Evolutionary conservation across 805 yeast species (phyloP).

Genomic region (Vanderwaltozyma verrucispora): DNA sequence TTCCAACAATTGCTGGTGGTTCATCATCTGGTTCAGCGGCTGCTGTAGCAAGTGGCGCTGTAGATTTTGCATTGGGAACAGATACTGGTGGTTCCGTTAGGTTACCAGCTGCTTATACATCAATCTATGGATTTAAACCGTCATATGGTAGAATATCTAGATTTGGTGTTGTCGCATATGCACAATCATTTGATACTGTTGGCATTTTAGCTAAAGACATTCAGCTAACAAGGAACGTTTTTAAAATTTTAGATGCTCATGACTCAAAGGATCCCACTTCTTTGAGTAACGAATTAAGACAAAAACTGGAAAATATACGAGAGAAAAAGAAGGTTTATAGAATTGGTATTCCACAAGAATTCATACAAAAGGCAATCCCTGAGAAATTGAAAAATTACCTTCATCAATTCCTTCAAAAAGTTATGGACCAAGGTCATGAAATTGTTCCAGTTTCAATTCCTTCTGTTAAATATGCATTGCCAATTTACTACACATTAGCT

Average conservation of each 20-base stretch:
- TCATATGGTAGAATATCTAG: conserved; percentile 86
- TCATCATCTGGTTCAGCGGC: conserved; percentile 97
- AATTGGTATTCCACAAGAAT: conserved; percentile 71
- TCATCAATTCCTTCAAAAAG: conserved; percentile 32
- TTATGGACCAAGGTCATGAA: conserved; percentile 39
- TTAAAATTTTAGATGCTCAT: conserved; percentile 41
- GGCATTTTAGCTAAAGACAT: conserved; percentile 61
- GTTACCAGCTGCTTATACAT: conserved; percentile 82
- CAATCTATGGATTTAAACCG: conserved; percentile 83
- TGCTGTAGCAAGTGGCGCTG: conserved; percentile 60
- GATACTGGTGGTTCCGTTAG: conserved; percentile 98
- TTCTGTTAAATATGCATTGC: conserved; percentile 51
- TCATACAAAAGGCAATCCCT: conserved; percentile 45
- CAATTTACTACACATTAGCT: conserved; percentile 78
- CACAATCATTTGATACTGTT: conserved; percentile 90
- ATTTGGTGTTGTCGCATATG: conserved; percentile 87
- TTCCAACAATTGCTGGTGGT: conserved; percentile 60
- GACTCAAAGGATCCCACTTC: conserved; percentile 81
- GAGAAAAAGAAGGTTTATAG: conserved; percentile 18
- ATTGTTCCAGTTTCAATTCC: conserved; percentile 64
- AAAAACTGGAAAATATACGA: not conserved
- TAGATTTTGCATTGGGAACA: conserved; percentile 74
- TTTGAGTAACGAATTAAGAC: conserved; percentile 31
- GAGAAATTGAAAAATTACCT: conserved; percentile 38
- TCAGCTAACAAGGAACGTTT: conserved; percentile 38